Evolutionary conservation across 441 rosid genomes (phyloP), one percentile per base, ranked within the genome.

Genomic region (Cnidoscolus chayamansa): DNA sequence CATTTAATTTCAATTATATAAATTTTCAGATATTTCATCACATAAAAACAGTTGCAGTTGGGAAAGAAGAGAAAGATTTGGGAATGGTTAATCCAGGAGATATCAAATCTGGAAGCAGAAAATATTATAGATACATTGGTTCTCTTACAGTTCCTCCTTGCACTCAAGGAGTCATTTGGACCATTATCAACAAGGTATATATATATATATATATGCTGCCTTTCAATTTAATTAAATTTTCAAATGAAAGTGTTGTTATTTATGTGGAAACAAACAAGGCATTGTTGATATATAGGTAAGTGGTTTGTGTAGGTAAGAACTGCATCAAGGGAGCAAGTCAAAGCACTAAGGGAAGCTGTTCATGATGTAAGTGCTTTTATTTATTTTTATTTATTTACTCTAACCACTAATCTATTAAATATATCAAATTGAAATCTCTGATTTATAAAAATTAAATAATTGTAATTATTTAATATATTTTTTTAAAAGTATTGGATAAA

Each of bases 81-180:
- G 89, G 90, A 0, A 12, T 75, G 1, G 58, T 86, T 1, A 77
- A 85, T 68, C 90, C 92, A 11, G 72, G 72, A 10, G 61, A 75
- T 1, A 79, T 86, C 37, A 77, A 71, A 60, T 71, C 78, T 64
- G 73, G 76, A 2, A 85, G 87, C 53, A 73, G 70, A 56, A 71
- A 71, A 59, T 86, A 83, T 55, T 86, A 76, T 76, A 83, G 85
- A 68, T 86, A 86, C 70, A 63, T 62, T 45, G 92, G 92, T 68
- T 88, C 92, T 40, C 85, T 84, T 53, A 84, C 92, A 2, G 68
- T 70, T n/a, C 92, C 92, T 74, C 92, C 92, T 1, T 86, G 92
- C 82, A 81, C 86, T 0, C 82, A 88, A 74, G 85, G 86, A 62
- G 90, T 88, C 20, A 74, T 76, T 50, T 86, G 90, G 92, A 81